phyloP scores from a whole-genome alignment of 2,329 filamentous ascomycete genomes.

The Ceratocystis albifundus region DNA sequence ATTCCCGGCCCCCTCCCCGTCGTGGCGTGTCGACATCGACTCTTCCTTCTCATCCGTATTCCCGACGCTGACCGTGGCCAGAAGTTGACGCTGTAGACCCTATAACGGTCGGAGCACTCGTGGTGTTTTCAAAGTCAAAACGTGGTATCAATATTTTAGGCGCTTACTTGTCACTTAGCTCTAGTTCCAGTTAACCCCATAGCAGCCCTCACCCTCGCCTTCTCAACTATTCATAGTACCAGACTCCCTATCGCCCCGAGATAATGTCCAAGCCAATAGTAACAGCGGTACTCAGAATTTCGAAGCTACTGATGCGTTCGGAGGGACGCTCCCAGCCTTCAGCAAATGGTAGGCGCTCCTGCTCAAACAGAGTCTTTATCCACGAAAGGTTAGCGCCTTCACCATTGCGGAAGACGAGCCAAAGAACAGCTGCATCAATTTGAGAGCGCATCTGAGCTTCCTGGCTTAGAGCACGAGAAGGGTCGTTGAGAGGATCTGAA shows the following conservation, averaged over 20 bases:
- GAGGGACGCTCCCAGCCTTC: slow-evolving; percentile 19
- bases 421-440: slow-evolving; percentile 26
- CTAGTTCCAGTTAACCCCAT: no score
- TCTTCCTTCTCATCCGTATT: neutral
- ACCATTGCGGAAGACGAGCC: slow-evolving; percentile 25
- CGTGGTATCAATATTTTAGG: no score
- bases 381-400: slow-evolving; percentile 25
- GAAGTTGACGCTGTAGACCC: no score
- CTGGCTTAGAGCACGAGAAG: slow-evolving; percentile 25
- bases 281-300: slow-evolving; percentile 12
- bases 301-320: neutral
- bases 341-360: slow-evolving; percentile 22
- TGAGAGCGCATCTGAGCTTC: slow-evolving; percentile 23
- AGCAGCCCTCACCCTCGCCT: no score
- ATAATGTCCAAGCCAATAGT: slow-evolving; percentile 14
- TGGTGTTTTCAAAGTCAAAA: no score
- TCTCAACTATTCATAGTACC: no score
- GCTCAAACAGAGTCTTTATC: slow-evolving; percentile 24
- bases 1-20: neutral
- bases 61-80: no score
- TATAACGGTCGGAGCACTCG: no score
- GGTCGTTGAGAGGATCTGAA: slow-evolving; percentile 27
- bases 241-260: neutral
- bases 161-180: no score
- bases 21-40: neutral